Base-by-base conservation (phyloP, 2,329 filamentous ascomycete species). In the Fusarium sp. region DNA sequence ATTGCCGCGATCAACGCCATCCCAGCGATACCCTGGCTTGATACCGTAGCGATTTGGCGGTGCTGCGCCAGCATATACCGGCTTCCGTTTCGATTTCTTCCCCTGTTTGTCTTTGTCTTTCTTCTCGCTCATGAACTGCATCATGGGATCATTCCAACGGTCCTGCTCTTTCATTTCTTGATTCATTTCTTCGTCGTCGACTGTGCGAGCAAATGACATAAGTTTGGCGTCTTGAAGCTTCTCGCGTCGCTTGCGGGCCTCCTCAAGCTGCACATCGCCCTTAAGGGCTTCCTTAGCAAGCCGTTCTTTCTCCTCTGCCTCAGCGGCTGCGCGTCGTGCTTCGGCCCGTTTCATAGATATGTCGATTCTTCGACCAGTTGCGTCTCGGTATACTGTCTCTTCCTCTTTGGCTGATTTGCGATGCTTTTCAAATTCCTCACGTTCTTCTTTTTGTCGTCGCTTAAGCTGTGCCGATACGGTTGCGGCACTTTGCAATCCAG, bases 11-110 rank as follows among this genome's bases (percentile, higher is more conserved):
- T 99, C 96, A 20, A 99, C 96, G 8, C 97, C 96, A 84, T 99
- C 96, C 96, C 96, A 99, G 71, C 93, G 86, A 83, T 97, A 94
- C 0, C 96, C 97, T 0, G 96, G 96, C 66, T 91, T 87, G 67
- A 99, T 98, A 2, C 93, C 93, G 82, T 98, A 98, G 22, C 96
- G 87, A 85, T 99, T 99, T 46, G 96, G 96, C 76, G 92, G 88
- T 59, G 92, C 92, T 0, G 91, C 87, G 1, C 95, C 96, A 65
- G 89, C 83, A 79, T 98, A 99, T 7, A 92, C 79, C 6, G 91
- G 93, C 71, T 87, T 89, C 16, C 81, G 79, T 59, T 81, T 83
- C 12, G 78, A 75, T 44, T 76, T 75, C 59, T 73, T 81, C 54
- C 75, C 75, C 58, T 78, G n/a, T 67, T 73, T 49, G 44, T 52